These are phyloP conservation scores for Saccharomycopsis guyanensis DNA, from an alignment of 805 yeast species.

Conservation along the genomic window DNA sequence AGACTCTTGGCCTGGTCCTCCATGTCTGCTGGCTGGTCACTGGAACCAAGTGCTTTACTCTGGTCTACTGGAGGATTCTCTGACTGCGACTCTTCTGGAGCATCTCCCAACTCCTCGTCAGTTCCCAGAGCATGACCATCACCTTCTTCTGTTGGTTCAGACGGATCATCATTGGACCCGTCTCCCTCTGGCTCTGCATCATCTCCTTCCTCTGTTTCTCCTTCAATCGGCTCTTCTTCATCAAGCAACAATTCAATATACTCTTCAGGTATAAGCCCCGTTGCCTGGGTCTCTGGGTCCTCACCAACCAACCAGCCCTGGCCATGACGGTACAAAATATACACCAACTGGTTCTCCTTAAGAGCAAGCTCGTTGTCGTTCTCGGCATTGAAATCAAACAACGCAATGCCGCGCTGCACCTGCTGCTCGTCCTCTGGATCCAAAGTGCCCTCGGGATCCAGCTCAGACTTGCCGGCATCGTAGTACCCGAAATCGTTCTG, in stretches of 20 bases:
- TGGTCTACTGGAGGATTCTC: no score
- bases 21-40: slow-evolving; percentile 24
- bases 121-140: slow-evolving; percentile 26
- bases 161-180: slow-evolving; percentile 23
- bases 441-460: slow-evolving; percentile 1
- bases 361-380: slow-evolving; percentile 86
- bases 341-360: slow-evolving; percentile 71
- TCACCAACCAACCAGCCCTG: slow-evolving; percentile 97
- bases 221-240: slow-evolving; percentile 28
- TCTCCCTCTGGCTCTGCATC: slow-evolving; percentile 23
- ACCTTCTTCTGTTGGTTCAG: slow-evolving; percentile 9
- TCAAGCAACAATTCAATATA: slow-evolving; percentile 55
- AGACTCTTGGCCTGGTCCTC: slow-evolving; percentile 22
- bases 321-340: slow-evolving; percentile 87
- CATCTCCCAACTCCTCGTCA: no score
- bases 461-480: slow-evolving; percentile 18
- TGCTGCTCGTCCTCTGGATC: slow-evolving; percentile 22
- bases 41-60: no score
- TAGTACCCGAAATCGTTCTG: slow-evolving; percentile 1
- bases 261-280: slow-evolving; percentile 93
- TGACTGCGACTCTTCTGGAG: no score
- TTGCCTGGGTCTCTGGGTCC: slow-evolving; percentile 65
- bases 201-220: slow-evolving; percentile 26
- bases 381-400: slow-evolving; percentile 87
- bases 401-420: slow-evolving; percentile 61